These are phyloP conservation scores for Galeopsis tetrahit DNA, from an alignment of 257 asterid species.

Conservation along the genomic window DNA sequence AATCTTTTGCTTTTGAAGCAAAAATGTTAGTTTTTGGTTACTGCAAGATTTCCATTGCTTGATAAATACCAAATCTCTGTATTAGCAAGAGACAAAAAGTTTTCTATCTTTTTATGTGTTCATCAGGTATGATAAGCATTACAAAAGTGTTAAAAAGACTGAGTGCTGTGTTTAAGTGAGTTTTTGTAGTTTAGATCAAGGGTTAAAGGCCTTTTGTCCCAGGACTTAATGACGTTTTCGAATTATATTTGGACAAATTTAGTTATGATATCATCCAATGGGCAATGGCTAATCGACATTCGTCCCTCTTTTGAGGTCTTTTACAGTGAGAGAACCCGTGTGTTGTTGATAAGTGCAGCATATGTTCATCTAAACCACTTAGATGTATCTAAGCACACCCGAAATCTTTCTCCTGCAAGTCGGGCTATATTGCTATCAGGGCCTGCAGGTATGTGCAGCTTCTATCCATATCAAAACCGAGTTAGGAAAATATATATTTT, in stretches of 20 bases:
- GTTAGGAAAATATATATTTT: background rate
- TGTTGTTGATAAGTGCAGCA: slow-evolving; percentile 79
- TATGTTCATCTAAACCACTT: slow-evolving; percentile 82
- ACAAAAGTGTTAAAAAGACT: background rate
- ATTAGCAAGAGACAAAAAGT: background rate
- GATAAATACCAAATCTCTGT: background rate
- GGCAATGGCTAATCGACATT: background rate
- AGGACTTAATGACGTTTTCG: background rate
- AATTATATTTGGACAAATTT: background rate
- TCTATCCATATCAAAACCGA: background rate
- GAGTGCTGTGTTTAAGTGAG: background rate
- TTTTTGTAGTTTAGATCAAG: background rate
- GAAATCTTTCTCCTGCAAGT: slow-evolving; percentile 94
- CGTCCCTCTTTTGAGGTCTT: slow-evolving; percentile 29
- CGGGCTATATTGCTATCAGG: slow-evolving; percentile 91
- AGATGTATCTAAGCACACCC: slow-evolving; percentile 79
- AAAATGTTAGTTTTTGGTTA: background rate
- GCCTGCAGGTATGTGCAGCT: slow-evolving; percentile 67
- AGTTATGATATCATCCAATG: too few relatives aligned
- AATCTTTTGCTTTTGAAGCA: background rate
- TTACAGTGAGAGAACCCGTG: slow-evolving; percentile 77
- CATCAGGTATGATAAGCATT: background rate
- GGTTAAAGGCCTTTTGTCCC: background rate
- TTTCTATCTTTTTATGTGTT: background rate
- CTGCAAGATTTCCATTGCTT: background rate